Evolutionary conservation across 305 asterid species (phyloP).

Genomic region (Fraxinus latifolia): DNA sequence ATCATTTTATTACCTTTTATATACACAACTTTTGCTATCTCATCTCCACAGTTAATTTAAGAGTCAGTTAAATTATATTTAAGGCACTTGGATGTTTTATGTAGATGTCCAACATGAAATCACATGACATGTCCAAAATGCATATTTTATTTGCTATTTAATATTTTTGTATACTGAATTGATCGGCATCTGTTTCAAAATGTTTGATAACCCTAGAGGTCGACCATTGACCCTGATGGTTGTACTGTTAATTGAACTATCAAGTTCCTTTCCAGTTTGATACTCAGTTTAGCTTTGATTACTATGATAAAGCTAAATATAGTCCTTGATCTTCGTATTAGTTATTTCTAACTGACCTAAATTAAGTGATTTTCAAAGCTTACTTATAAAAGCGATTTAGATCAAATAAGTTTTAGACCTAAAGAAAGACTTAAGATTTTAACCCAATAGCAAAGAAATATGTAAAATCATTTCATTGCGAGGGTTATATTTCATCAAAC

Average conservation of each 20-base stretch:
- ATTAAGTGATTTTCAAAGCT: neutral
- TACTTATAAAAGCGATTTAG: neutral
- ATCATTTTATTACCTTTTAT: conserved; percentile 11
- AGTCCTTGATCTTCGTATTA: neutral
- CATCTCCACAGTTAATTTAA: conserved; percentile 2
- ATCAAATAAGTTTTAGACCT: neutral
- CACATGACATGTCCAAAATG: neutral
- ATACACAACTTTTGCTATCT: conserved; percentile 4
- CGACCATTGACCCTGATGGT: neutral
- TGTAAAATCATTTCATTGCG: neutral
- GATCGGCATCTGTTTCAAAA: neutral
- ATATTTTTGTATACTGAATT: neutral
- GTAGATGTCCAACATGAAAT: neutral
- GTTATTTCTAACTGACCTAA: neutral
- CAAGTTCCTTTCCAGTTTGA: neutral
- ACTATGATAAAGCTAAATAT: neutral
- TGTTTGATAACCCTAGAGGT: neutral
- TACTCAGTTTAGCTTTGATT: neutral
- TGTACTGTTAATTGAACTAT: neutral
- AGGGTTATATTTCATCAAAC: neutral
- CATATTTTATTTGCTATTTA: neutral
- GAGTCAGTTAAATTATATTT: neutral
- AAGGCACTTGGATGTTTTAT: neutral
- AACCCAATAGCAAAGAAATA: neutral
- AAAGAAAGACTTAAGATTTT: neutral